Conservation (phyloP, 768 basidiomycete genomes). For the Phylloporus scabripes region DNA sequence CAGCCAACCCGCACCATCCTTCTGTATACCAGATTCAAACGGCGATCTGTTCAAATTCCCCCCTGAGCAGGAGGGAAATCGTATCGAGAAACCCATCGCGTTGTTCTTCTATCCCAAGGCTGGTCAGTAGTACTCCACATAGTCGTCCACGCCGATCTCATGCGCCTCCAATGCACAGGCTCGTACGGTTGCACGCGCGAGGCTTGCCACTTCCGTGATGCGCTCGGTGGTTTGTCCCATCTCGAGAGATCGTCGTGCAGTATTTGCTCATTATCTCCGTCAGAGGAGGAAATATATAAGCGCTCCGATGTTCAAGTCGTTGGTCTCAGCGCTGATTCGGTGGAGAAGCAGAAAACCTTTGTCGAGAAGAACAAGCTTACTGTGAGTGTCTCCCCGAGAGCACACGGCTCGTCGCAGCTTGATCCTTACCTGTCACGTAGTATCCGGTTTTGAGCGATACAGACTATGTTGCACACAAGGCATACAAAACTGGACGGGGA, state of each 20-base stretch:
- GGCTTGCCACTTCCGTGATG: slow-evolving; percentile 80
- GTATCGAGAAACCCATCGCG: slow-evolving; percentile 46
- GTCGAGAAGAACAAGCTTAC: slow-evolving; percentile 65
- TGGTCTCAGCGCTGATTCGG: slow-evolving; percentile 69
- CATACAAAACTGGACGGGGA: slow-evolving; percentile 61
- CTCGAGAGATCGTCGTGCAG: not conserved
- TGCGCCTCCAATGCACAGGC: slow-evolving; percentile 34
- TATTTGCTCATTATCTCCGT: not conserved
- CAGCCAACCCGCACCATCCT: slow-evolving; percentile 57
- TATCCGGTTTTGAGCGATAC: slow-evolving; percentile 77
- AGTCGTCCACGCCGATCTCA: not conserved
- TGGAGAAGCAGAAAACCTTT: slow-evolving; percentile 69
- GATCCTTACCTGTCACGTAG: slow-evolving; percentile 29
- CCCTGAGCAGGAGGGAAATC: slow-evolving; percentile 44
- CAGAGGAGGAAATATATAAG: slow-evolving; percentile 64
- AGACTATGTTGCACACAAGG: slow-evolving; percentile 54
- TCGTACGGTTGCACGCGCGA: slow-evolving; percentile 77
- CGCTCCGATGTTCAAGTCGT: slow-evolving; percentile 59
- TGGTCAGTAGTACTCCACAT: slow-evolving; percentile 36
- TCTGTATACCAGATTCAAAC: slow-evolving; percentile 61
- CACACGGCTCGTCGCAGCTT: not conserved
- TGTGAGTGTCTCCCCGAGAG: slow-evolving; percentile 33
- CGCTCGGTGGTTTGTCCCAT: slow-evolving; percentile 49
- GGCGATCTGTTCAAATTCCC: slow-evolving; percentile 57
- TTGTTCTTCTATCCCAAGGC: slow-evolving; percentile 78